These are phyloP conservation scores for Gossypium davidsonii DNA, from an alignment of 441 rosid species.

Conservation along the genomic window DNA sequence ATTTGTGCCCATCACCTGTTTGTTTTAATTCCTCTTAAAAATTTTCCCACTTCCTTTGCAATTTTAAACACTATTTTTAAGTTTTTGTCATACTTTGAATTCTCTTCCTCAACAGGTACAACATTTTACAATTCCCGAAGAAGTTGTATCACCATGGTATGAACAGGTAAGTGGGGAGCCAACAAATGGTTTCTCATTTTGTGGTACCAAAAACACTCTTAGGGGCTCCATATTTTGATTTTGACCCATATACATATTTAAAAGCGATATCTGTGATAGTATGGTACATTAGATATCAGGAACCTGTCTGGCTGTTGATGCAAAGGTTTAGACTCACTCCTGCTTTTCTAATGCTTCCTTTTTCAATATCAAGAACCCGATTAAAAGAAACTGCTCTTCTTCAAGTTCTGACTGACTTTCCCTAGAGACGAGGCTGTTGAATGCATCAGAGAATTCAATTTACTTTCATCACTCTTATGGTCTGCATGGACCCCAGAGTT, in stretches of 20 bases:
- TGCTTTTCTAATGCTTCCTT: slow-evolving; percentile 62
- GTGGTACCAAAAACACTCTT: slow-evolving; percentile 58
- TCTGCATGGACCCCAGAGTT: slow-evolving; percentile 22
- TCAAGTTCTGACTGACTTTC: slow-evolving; percentile 54
- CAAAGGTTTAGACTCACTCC: slow-evolving; percentile 42
- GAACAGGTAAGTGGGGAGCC: slow-evolving; percentile 31
- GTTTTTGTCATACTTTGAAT: too few relatives aligned
- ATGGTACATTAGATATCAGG: slow-evolving; percentile 37
- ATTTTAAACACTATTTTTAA: too few relatives aligned
- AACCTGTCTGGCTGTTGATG: slow-evolving; percentile 42
- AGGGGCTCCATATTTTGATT: neutral
- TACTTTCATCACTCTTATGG: slow-evolving; percentile 29
- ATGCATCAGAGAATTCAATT: slow-evolving; percentile 37
- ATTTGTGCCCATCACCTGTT: too few relatives aligned
- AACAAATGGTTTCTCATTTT: slow-evolving; percentile 41
- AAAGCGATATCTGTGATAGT: slow-evolving; percentile 29
- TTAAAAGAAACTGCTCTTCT: slow-evolving; percentile 52
- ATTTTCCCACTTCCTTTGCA: too few relatives aligned
- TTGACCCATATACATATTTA: slow-evolving; percentile 26
- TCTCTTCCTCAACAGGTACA: slow-evolving; percentile 21
- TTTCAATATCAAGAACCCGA: slow-evolving; percentile 61
- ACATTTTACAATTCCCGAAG: slow-evolving; percentile 40
- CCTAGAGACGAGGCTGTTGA: slow-evolving; percentile 37
- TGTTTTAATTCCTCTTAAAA: too few relatives aligned
- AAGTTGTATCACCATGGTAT: slow-evolving; percentile 33